phyloP scores from a whole-genome alignment of 768 basidiomycete species.

The Xerocomus brunneocitrinus region DNA sequence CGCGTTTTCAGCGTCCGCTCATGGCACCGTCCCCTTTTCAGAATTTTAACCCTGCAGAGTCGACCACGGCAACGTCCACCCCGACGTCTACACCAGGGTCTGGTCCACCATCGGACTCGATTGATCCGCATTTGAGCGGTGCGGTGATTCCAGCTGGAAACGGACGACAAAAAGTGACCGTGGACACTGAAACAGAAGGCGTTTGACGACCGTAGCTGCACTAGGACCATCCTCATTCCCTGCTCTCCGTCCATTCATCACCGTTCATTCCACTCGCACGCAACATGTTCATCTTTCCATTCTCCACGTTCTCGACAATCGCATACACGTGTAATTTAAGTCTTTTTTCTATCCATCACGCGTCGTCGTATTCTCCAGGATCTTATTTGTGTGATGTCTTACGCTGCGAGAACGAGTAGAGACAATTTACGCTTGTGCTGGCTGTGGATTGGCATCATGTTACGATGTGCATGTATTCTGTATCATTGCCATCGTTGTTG shows the following conservation, averaged over 20 bases:
- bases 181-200: slow-evolving; percentile 26
- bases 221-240: not conserved
- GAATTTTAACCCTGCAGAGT: slow-evolving; percentile 27
- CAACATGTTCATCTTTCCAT: not conserved
- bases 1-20: slow-evolving; percentile 60
- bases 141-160: slow-evolving; percentile 25
- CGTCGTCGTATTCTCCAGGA: not conserved
- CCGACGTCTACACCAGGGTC: slow-evolving; percentile 34
- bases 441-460: not conserved
- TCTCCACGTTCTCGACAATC: not conserved
- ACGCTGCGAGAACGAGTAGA: not conserved
- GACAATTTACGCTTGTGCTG: not conserved
- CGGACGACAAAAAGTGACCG: slow-evolving; percentile 20
- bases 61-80: slow-evolving; percentile 30
- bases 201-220: slow-evolving; percentile 15
- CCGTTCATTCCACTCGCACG: not conserved
- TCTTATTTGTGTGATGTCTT: too few species aligned
- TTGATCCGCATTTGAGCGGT: slow-evolving; percentile 29
- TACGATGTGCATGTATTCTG: not conserved
- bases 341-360: not conserved
- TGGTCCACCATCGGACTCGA: slow-evolving; percentile 30
- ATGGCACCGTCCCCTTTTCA: slow-evolving; percentile 58
- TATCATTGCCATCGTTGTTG: not conserved
- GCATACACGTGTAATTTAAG: slow-evolving; percentile 17
- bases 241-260: not conserved